Conservation (phyloP, 2,329 filamentous ascomycete species). For the Talaromyces sp. region DNA sequence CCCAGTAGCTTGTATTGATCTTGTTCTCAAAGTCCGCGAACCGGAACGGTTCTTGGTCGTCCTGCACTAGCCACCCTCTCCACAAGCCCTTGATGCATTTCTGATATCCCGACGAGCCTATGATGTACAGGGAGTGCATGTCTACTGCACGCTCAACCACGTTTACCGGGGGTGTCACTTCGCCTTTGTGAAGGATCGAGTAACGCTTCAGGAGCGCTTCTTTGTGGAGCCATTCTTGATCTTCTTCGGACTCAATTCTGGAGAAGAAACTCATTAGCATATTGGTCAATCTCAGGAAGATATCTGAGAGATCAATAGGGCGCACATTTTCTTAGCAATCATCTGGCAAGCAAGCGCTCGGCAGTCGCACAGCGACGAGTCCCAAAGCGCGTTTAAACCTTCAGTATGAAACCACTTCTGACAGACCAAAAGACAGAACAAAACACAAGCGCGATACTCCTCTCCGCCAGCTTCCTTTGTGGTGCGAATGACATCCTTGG, state of each 20-base stretch:
- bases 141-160: slow-evolving; percentile 93
- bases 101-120: slow-evolving; percentile 90
- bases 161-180: slow-evolving; percentile 73
- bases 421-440: slow-evolving; percentile 75
- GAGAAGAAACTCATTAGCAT: neutral
- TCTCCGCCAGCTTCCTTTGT: slow-evolving; percentile 76
- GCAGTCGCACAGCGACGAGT: slow-evolving; percentile 76
- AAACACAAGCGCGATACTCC: slow-evolving; percentile 73
- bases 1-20: slow-evolving; percentile 71
- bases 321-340: slow-evolving; percentile 71
- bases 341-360: slow-evolving; percentile 83
- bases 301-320: neutral
- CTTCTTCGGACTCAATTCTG: slow-evolving; percentile 81
- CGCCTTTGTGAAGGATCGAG: slow-evolving; percentile 69
- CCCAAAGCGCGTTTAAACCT: slow-evolving; percentile 79
- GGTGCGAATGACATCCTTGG: slow-evolving; percentile 70
- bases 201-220: slow-evolving; percentile 83
- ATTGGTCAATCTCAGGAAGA: slow-evolving; percentile 7
- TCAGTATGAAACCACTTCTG: slow-evolving; percentile 77
- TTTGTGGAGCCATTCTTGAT: slow-evolving; percentile 74
- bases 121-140: slow-evolving; percentile 81
- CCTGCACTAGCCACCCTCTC: slow-evolving; percentile 95
- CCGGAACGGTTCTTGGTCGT: slow-evolving; percentile 81
- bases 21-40: slow-evolving; percentile 86
- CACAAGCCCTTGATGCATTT: slow-evolving; percentile 92